Evolutionary conservation across 768 basidiomycete species (phyloP), one percentile per base, ranked within the genome.

Genomic region (Leccinum longicurvipes): DNA sequence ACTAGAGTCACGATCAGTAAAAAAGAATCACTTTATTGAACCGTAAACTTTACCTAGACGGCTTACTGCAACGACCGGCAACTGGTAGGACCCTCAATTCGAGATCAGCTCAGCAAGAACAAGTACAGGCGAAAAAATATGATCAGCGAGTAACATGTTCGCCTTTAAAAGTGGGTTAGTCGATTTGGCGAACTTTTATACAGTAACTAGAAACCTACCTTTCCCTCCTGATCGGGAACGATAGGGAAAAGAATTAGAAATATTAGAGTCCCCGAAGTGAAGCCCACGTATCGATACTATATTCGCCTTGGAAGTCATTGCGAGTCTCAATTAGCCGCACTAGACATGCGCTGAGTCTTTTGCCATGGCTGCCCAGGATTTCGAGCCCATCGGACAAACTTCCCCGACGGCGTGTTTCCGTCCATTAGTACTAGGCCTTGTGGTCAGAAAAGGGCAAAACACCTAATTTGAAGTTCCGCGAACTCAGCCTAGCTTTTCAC

Each of bases 121-220:
- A 8, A 90, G 74, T 9, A 82, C 79, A 15, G 85, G 87, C 36
- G 84, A 89, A 66, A 89, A 89, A 3, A 89, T 74, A 58, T 86
- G 85, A 68, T 89, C 86, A 48, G 86, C 87, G 21, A 89, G 74
- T 10, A 88, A 75, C 14, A 85, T 86, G 57, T 82, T 87, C 27
- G 86, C 84, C 86, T 88, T 67, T 36, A 1, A 46, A 19, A 46
- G 31, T 51, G 42, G 12, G 15, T 3, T 39, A 25, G 42, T 42
- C 34, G 29, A 41, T 17, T 12, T 39, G 39, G 31, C 10, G 28
- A 21, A 6, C 47, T 21, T 46, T 41, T 19, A 68, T 58, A 24
- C 41, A 55, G 54, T 36, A 49, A 55, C 11, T 36, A 31, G 17
- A 48, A 41, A 69, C 74, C 59, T 65, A 84, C 83, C 77, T 85